Percentiles rank a stretch among this genome's conserved stretches.
phyloP scores from a whole-genome alignment of 2,329 filamentous ascomycete genomes.

The Ramularia endophylla region DNA sequence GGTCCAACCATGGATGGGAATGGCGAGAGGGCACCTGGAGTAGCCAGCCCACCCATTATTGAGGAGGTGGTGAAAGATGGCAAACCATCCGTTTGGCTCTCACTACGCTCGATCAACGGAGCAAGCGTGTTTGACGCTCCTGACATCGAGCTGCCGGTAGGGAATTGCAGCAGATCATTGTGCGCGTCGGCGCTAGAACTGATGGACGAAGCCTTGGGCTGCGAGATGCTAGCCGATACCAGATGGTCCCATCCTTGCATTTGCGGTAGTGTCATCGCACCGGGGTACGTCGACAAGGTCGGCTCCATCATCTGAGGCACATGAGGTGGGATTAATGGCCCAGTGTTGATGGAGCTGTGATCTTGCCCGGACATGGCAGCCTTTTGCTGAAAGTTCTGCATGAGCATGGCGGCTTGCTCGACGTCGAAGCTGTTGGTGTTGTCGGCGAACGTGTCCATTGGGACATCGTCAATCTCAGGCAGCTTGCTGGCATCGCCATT shows the following conservation, averaged over 20 bases:
- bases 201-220: constrained; percentile 71
- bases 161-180: constrained; percentile 49
- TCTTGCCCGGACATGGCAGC: constrained; percentile 67
- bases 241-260: constrained; percentile 84
- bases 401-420: constrained; percentile 96
- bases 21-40: constrained; percentile 68
- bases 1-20: constrained; percentile 62
- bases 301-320: constrained; percentile 69
- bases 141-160: constrained; percentile 19
- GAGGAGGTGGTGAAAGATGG: constrained; percentile 61
- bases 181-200: constrained; percentile 41
- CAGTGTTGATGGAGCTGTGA: constrained; percentile 42
- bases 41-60: constrained; percentile 61
- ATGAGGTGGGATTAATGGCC: constrained; percentile 67
- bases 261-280: constrained; percentile 74
- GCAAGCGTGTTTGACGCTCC: constrained; percentile 47
- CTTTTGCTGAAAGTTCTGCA: constrained; percentile 97
- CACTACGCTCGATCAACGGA: constrained; percentile 54
- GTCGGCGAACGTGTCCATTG: constrained; percentile 86
- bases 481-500: constrained; percentile 58
- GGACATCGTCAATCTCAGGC: constrained; percentile 74
- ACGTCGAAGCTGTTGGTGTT: constrained; percentile 91
- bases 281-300: constrained; percentile 59
- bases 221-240: constrained; percentile 62
- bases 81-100: constrained; percentile 38